Evolutionary conservation across 176 grass and related monocot genomes (phyloP), one percentile per base, ranked within the genome.

Genomic region (Olyra latifolia): DNA sequence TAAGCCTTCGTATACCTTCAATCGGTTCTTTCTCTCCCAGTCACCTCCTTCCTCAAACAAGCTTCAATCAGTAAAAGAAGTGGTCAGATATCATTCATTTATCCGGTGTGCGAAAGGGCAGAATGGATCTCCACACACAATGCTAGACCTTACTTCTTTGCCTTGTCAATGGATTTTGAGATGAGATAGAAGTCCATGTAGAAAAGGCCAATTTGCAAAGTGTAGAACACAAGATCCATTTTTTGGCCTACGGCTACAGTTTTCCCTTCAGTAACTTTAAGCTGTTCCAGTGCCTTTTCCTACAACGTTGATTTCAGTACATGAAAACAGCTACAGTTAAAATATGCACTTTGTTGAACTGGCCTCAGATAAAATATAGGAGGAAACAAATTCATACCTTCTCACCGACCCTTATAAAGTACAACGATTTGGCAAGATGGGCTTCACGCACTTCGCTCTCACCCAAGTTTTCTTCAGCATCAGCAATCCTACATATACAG

Each of bases 401-500:
- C 64, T 98, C 90, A 17, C 90, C 88, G 56, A 98, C 89, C 69
- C 58, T 87, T 62, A 94, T 91, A 75, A 85, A 98, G 48, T 91
- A 91, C 80, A 95, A 89, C 63, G 95, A 93, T 61, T 93, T 95
- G 6, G 88, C 90, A 8, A 95, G 86, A 93, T 98, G 92, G 78
- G 92, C 95, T 88, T 98, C 95, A 63, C 95, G 95, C 60, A 95
- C 95, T 98, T 98, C 92, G 65, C 90, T 98, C 86, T 98, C 95
- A 8, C 95, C 92, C 61, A 95, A 87, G 62, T 98, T 98, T 44
- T 98, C 95, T 88, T 98, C 95, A 79, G 90, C 95, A 84, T 98
- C 95, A 28, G 90, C 88, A 84, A 98, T 93, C 84, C 95, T 98
- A 47, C 62, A 87, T 66, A 69, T 13, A 44, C 49, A 42, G n/a